Percentiles rank a stretch among this genome's conserved stretches.
Conservation (phyloP, 2,329 filamentous ascomycete genomes). For the Paraconiothyrium sp. region DNA sequence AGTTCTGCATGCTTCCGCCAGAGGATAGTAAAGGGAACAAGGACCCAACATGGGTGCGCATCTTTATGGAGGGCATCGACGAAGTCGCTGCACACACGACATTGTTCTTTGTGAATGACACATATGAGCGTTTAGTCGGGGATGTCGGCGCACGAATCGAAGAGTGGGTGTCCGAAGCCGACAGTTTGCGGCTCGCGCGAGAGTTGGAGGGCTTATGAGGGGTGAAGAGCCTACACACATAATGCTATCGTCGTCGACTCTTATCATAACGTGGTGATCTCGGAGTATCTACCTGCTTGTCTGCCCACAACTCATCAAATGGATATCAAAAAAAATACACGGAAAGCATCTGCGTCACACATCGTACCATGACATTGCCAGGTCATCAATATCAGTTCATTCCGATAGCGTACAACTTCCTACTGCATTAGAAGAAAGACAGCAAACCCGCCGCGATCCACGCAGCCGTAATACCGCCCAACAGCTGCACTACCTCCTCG, state of each 20-base stretch:
- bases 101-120: constrained; percentile 76
- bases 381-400: background rate
- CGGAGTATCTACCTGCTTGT: background rate
- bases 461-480: constrained; percentile 29
- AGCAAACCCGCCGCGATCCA: constrained; percentile 33
- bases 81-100: constrained; percentile 87
- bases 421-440: constrained; percentile 25
- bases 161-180: constrained; percentile 74
- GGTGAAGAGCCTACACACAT: background rate
- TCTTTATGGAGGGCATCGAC: constrained; percentile 85
- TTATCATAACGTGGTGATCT: no score
- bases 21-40: constrained; percentile 63
- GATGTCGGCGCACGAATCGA: constrained; percentile 74
- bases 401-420: background rate
- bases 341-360: background rate
- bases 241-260: background rate
- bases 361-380: no score
- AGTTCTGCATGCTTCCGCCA: constrained; percentile 80
- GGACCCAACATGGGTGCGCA: constrained; percentile 78
- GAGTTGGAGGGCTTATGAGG: constrained; percentile 34
- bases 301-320: background rate
- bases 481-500: constrained; percentile 35
- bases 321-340: background rate
- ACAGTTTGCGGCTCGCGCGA: constrained; percentile 40
- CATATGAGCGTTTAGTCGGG: constrained; percentile 80